Percentiles rank a stretch among this genome's conserved stretches.
Conservation (phyloP, 371 early-diverging fungal species). For the Globomyces sp. region DNA sequence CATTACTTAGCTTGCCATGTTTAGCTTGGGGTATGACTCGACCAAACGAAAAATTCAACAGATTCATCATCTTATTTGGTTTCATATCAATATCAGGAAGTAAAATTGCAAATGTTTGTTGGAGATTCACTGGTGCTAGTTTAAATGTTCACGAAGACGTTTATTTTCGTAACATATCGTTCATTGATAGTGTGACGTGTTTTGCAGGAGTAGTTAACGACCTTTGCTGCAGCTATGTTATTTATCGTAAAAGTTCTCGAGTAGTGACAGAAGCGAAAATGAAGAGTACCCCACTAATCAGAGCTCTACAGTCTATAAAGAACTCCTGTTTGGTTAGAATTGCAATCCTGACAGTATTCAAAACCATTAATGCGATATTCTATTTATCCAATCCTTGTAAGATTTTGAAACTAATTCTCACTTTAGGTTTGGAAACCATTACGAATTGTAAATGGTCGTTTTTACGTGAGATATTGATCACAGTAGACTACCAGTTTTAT, state of each 20-base stretch:
- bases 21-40: neutral
- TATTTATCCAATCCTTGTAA: neutral
- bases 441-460: neutral
- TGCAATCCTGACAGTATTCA: neutral
- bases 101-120: neutral
- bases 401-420: neutral
- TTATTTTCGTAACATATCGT: neutral
- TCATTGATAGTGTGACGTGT: neutral
- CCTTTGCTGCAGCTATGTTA: neutral
- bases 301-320: neutral
- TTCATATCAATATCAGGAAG: neutral
- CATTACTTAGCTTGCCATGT: too few species aligned
- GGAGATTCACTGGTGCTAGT: neutral
- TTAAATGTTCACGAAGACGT: neutral
- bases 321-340: neutral
- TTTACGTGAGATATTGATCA: neutral
- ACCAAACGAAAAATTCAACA: neutral
- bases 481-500: constrained; percentile 4
- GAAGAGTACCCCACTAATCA: neutral
- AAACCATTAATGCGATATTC: neutral
- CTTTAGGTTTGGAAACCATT: too few species aligned
- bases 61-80: neutral
- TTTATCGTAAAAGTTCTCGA: neutral
- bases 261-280: neutral
- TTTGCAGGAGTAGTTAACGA: constrained; percentile 6